Evolutionary conservation across 2,329 filamentous ascomycete species (phyloP), one percentile per base, ranked within the genome.

Genomic region (Moelleriella libera): DNA sequence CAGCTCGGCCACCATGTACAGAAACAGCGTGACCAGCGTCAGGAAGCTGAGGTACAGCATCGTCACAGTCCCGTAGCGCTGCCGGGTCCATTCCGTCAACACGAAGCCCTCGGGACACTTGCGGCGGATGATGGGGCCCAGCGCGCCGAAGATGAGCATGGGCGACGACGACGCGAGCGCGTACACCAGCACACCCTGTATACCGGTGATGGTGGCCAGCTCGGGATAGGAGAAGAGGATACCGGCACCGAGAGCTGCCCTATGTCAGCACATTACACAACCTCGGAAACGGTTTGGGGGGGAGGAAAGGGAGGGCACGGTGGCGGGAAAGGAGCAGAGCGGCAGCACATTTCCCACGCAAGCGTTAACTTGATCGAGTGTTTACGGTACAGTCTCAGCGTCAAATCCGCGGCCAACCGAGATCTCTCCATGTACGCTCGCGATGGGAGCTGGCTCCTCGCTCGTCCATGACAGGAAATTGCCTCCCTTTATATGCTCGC

Each of bases 281-380:
- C 45, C 50, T 28, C 52, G 56, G 57, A 47, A 52, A 53, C 47
- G 55, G 21, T 21, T 55, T 52, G 53, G 51, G 49, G 47, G 52
- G 55, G 55, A 52, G 43, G 53, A 46, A 49, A 29, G 10, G 5
- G 28, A 10, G 42, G 30, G 21, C 6, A 11, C 4, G 42, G 51
- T 52, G 51, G 57, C 54, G 56, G 59, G 62, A 58, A 56, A 60
- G 63, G 65, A 70, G 21, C 21, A 21, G 79, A 87, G 85, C 85
- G 85, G 85, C 85, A 89, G n/a, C 85, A 90, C 86, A 76, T 89
- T 90, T 85, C 86, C 82, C 86, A 90, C 86, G 86, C 86, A 92
- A 92, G 86, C 83, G 88, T 90, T 92, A 90, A 86, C 86, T 92
- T 92, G 86, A 86, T 92, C 86, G 85, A 90, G 85, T 90, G 82